Evolutionary conservation across 1,284 basidiomycete genomes (phyloP), one percentile per base, ranked within the genome.

Genomic region (Ceratobasidium sp.): DNA sequence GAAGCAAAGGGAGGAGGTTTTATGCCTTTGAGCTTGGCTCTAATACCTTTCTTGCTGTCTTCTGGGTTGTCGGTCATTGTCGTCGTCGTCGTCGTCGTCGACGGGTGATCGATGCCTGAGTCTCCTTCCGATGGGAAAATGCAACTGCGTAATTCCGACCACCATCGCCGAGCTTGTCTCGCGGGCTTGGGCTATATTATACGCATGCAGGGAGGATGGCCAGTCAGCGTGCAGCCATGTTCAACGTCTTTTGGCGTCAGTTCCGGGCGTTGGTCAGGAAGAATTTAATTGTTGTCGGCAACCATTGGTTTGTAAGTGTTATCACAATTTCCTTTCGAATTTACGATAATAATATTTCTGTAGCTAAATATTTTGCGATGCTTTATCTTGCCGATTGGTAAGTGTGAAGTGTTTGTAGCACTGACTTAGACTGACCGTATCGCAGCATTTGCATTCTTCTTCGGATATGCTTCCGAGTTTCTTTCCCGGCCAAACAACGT

Each of bases 211-310:
- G 33, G 33, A 33, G 33, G 46, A 48, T 48, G 46, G 46, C 3
- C 9, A 17, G 46, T 17, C 46, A 48, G 46, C 17, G 46, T 9
- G 46, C 46, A 48, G 33, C 48, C 23, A 65, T 64, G 71, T 50
- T 65, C 46, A 38, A 52, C 46, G 71, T 79, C 12, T 91, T 92
- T 82, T 88, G 88, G 85, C 86, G 89, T 38, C 93, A 94, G 84
- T 89, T 91, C 79, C 83, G 83, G 12, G 90, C 89, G 3, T 84
- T 94, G 54, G 68, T 90, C 75, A 88, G 89, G 87, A 94, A 94
- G 87, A 94, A 94, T 81, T 93, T 91, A 91, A 92, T 91, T 71
- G 87, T 92, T 20, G 83, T 91, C 42, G 88, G 87, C 26, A 91
- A 90, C 82, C 90, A 91, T 83, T 88, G 90, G 76, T 85, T 90